Base-by-base conservation (phyloP, 176 grass and related monocot species). In the Elymus sibiricus region DNA sequence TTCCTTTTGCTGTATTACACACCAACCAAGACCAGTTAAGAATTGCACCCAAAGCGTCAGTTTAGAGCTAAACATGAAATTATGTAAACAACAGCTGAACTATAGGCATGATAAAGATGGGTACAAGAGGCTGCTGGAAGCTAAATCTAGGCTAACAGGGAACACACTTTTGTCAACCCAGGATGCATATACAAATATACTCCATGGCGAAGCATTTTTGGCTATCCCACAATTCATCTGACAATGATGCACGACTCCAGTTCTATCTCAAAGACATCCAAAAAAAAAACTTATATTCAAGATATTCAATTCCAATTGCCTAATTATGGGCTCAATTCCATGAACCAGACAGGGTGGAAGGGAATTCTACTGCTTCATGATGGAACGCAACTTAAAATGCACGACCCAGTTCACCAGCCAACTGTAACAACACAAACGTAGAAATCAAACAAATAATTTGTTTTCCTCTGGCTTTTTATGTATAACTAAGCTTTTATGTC, bases 91-190 rank as follows among this genome's bases (percentile, higher is more conserved):
- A 73, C n/a, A 75, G 92, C 86, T 88, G 92, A 37, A 92, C 83
- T 88, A 95, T 85, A 11, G 87, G 96, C 91, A 95, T 92, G 21
- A 89, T 88, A 70, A 94, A 92, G 80, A 82, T 91, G 8, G 92
- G 82, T 55, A 89, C 85, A 90, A 86, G 64, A 24, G 90, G 89
- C 63, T 93, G 88, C 89, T 94, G 95, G 90, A 92, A 98, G 58
- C 84, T 79, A 87, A 91, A 98, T 79, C 88, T 91, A 98, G 91
- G 59, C 96, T 98, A 90, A 58, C 25, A 86, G 39, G 73, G 22
- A 71, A 64, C 8, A 86, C 4, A 84, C 14, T 7, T 55, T 51
- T 55, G 38, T 70, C 67, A 79, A 79, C 19, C 13, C 34, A 24
- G 21, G 6, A 44, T 67, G 16, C 60, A 67, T 81, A 44, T 43